phyloP scores from a whole-genome alignment of 306 rosid species.

The Quercus mongolica region DNA sequence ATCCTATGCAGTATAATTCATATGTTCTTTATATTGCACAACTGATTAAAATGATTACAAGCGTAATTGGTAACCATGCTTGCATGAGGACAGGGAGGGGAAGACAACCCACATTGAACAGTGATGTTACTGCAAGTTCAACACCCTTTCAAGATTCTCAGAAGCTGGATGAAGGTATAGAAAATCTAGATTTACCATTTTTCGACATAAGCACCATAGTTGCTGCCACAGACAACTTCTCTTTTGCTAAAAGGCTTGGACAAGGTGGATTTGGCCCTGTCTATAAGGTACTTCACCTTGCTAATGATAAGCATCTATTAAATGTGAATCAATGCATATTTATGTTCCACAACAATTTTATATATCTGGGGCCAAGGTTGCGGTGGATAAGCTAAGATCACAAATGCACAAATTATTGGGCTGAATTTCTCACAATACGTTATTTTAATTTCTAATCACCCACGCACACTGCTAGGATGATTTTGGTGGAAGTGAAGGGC shows the following conservation, averaged over 20 bases:
- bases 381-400: neutral
- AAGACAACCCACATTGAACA: neutral
- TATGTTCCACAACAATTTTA: no score
- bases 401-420: neutral
- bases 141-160: neutral
- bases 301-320: no score
- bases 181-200: constrained; percentile 30
- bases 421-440: no score
- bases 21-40: no score
- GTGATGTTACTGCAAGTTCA: neutral
- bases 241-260: constrained; percentile 45
- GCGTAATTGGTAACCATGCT: neutral
- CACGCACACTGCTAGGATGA: no score
- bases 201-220: constrained; percentile 34
- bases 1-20: no score
- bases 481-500: no score
- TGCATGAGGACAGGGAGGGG: neutral
- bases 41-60: neutral
- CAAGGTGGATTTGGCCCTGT: neutral
- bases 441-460: no score
- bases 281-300: neutral
- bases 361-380: no score
- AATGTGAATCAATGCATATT: no score
- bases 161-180: neutral
- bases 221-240: constrained; percentile 49